Evolutionary conservation across 1,284 basidiomycete species (phyloP), one percentile per base, ranked within the genome.

Genomic region (Quambalaria eucalypti): DNA sequence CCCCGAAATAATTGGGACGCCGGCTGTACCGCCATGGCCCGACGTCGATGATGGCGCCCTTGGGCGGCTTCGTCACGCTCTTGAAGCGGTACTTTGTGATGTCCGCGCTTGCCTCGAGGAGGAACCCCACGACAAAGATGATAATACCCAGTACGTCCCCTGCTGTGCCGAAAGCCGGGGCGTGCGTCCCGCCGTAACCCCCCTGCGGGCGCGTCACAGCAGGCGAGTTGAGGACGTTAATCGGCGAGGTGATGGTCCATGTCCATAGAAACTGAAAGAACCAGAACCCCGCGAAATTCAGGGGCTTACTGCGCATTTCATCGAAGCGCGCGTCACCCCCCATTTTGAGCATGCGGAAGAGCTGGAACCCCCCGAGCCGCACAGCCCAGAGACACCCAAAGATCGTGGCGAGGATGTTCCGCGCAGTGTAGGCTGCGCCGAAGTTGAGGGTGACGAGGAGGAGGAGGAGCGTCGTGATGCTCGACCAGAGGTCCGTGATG

Each of bases 1-100:
- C 85, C 69, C 85, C 85, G 68, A 87, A 86, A 71, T 87, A 87
- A 7, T 85, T 83, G 28, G 86, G 86, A 61, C 87, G 83, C 23
- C 70, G 50, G 54, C 69, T 57, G 52, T 44, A 66, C 48, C 54
- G 50, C 66, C 66, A 69, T 2, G 65, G 42, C 14, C 65, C 62
- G 2, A 56, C 52, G 42, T 70, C 68, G 8, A 60, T 66, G 50
- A 70, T 70, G 29, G 66, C 66, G 14, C 68, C 68, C 56, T 59
- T 57, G 8, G 63, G 62, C 2, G 64, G 60, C 51, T 61, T 60
- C 29, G 60, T 60, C 44, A 62, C 56, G 42, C 53, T 61, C 55
- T 71, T 68, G 56, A 61, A 67, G 19, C 62, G 53, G 55, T 67
- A 67, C 60, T 87, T 87, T 64, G 86, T 83, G 16, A 80, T 64